phyloP scores from a whole-genome alignment of 2,329 filamentous ascomycete species.

The Apiospora phragmitis region DNA sequence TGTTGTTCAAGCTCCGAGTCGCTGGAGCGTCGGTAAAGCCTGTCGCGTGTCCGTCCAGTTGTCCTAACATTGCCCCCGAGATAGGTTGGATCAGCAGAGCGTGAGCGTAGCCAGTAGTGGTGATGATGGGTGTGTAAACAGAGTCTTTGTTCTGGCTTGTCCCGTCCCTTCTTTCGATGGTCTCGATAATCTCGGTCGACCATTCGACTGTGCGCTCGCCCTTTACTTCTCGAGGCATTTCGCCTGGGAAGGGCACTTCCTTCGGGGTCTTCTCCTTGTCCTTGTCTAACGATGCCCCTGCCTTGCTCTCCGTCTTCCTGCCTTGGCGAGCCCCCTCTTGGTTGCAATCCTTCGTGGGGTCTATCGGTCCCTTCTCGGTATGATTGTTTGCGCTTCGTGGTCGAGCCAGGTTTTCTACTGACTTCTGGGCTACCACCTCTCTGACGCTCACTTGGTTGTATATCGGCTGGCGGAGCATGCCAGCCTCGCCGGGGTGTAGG shows the following conservation, averaged over 20 bases:
- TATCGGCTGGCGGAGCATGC: background rate
- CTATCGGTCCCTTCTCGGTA: background rate
- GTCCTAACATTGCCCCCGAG: background rate
- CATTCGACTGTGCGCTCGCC: constrained; percentile 5
- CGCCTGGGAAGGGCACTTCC: background rate
- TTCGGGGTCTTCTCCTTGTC: too few species aligned
- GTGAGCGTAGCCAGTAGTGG: constrained; percentile 57
- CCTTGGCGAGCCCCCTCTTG: background rate
- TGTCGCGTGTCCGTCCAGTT: background rate
- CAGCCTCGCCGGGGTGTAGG: background rate
- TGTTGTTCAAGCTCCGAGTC: constrained; percentile 13
- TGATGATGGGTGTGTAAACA: constrained; percentile 63
- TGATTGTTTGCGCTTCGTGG: background rate
- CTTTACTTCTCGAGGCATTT: background rate
- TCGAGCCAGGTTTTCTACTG: background rate
- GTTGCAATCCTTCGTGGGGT: background rate
- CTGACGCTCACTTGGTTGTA: background rate
- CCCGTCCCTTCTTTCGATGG: background rate
- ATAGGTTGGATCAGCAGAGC: constrained; percentile 19
- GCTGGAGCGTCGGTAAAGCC: constrained; percentile 13
- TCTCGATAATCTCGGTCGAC: constrained; percentile 7
- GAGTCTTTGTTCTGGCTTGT: constrained; percentile 26
- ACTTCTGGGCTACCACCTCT: background rate
- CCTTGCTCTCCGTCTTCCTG: background rate
- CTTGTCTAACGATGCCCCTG: background rate